phyloP scores from a whole-genome alignment of 805 yeast genomes.

The Ogataea minuta region DNA sequence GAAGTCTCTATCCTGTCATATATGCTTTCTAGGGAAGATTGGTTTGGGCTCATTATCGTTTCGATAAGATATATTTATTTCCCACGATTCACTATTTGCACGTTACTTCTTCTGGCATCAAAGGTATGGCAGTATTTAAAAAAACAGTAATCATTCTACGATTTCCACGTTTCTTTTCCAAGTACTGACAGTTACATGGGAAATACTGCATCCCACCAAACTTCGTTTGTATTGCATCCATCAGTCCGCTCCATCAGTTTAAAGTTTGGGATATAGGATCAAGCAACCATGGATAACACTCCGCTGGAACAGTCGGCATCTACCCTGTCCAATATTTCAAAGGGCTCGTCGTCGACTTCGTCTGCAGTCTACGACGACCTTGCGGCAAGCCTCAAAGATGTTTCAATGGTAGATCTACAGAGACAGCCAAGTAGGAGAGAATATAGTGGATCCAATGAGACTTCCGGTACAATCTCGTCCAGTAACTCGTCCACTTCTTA shows the following conservation, averaged over 20 bases:
- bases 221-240: neutral
- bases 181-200: neutral
- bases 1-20: conserved; percentile 17
- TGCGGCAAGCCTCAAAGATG: conserved; percentile 28
- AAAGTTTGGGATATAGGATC: conserved; percentile 6
- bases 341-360: conserved; percentile 11
- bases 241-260: conserved; percentile 4
- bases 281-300: conserved; percentile 3
- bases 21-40: neutral
- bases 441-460: neutral
- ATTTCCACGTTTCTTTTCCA: too few species aligned
- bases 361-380: conserved; percentile 12
- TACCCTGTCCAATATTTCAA: conserved; percentile 9
- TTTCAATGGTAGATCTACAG: conserved; percentile 36
- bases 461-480: conserved; percentile 2
- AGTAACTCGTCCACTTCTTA: conserved; percentile 2
- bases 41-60: neutral
- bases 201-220: neutral
- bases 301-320: conserved; percentile 1
- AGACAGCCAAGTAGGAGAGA: conserved; percentile 13
- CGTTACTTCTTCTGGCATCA: conserved; percentile 2
- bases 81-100: conserved; percentile 7
- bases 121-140: conserved; percentile 4
- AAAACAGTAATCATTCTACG: neutral
- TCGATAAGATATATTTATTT: neutral